Conservation (phyloP, 345 rosid genomes). For the Ailanthus altissimus region DNA sequence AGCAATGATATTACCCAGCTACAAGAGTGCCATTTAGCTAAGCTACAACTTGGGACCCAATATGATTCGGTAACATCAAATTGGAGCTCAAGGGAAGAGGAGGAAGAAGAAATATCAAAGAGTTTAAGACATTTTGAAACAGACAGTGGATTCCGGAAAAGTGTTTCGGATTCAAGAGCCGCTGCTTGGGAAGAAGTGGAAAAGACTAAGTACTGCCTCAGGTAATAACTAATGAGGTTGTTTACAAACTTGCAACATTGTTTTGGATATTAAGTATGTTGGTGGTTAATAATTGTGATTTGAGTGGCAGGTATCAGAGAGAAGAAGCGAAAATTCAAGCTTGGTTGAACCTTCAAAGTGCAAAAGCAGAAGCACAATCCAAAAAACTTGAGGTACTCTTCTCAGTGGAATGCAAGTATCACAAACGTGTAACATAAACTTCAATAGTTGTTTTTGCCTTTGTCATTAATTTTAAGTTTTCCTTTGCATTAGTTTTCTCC, state of each 20-base stretch:
- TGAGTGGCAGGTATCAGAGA: constrained; percentile 67
- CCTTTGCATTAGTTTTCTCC: background rate
- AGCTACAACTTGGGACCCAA: constrained; percentile 62
- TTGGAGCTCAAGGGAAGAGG: constrained; percentile 96
- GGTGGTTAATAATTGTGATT: constrained; percentile 12
- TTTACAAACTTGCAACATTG: background rate
- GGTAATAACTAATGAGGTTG: constrained; percentile 39
- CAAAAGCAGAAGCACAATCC: constrained; percentile 97
- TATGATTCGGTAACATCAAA: constrained; percentile 60
- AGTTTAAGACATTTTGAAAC: constrained; percentile 81
- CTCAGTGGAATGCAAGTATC: background rate
- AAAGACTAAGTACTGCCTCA: constrained; percentile 75
- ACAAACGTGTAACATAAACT: constrained; percentile 3
- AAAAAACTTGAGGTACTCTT: constrained; percentile 77
- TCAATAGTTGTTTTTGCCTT: constrained; percentile 5
- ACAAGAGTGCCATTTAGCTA: constrained; percentile 67
- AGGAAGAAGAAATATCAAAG: constrained; percentile 83
- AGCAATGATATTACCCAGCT: constrained; percentile 65
- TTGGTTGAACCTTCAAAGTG: constrained; percentile 89
- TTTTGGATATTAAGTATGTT: background rate
- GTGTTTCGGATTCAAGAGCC: constrained; percentile 62
- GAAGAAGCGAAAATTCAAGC: constrained; percentile 96
- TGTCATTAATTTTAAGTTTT: background rate
- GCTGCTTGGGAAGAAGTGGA: constrained; percentile 80
- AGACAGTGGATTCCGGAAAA: constrained; percentile 44